Conservation (phyloP, 2,329 filamentous ascomycete species). For the Neoascochyta sp. region DNA sequence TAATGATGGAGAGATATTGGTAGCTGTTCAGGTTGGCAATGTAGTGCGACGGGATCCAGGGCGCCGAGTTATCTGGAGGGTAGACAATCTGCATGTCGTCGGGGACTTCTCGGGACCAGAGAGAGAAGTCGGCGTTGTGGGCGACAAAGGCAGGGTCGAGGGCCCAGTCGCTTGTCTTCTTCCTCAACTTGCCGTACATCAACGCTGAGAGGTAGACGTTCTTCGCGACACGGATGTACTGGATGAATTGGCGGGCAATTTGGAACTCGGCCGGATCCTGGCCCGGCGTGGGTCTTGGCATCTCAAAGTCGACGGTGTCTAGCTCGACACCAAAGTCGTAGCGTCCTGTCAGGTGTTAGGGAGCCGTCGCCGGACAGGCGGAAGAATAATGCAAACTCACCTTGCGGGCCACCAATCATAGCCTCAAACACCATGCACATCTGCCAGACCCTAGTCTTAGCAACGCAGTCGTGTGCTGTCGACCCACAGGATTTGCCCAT, state of each 20-base stretch:
- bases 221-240: slow-evolving; percentile 71
- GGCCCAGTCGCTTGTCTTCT: slow-evolving; percentile 78
- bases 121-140: slow-evolving; percentile 71
- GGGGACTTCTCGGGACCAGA: slow-evolving; percentile 75
- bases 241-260: slow-evolving; percentile 78
- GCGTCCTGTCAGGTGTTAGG: slow-evolving; percentile 48
- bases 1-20: slow-evolving; percentile 78
- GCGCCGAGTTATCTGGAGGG: slow-evolving; percentile 71
- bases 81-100: slow-evolving; percentile 74
- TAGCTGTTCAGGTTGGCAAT: slow-evolving; percentile 87
- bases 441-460: slow-evolving; percentile 88
- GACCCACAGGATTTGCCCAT: slow-evolving; percentile 67
- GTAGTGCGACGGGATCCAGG: slow-evolving; percentile 82
- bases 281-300: slow-evolving; percentile 61
- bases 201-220: slow-evolving; percentile 75
- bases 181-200: slow-evolving; percentile 69
- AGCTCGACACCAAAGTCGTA: slow-evolving; percentile 72
- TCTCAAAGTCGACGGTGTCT: slow-evolving; percentile 70
- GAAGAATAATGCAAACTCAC: slow-evolving; percentile 45
- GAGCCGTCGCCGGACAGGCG: no score
- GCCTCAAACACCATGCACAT: slow-evolving; percentile 79
- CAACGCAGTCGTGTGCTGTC: slow-evolving; percentile 68
- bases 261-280: slow-evolving; percentile 72
- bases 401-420: slow-evolving; percentile 92
- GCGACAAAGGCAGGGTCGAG: slow-evolving; percentile 78